These are phyloP conservation scores for Aspergillus baeticus DNA, from an alignment of 495 filamentous ascomycete genomes.

Conservation along the genomic window DNA sequence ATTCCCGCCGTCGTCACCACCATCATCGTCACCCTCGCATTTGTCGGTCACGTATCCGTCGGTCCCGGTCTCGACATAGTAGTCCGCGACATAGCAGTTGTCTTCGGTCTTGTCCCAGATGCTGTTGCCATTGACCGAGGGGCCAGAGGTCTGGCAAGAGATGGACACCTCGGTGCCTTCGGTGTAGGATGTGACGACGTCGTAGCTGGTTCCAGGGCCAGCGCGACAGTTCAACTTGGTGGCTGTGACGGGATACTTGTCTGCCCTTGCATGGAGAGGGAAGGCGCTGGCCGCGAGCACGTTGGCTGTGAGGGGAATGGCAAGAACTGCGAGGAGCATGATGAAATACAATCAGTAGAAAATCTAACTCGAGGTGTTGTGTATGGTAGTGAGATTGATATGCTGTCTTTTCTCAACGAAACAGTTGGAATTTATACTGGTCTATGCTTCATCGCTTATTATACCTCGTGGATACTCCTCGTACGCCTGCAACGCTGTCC, in stretches of 20 bases:
- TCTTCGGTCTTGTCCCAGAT: slow-evolving; percentile 4
- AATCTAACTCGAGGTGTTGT: too few species aligned
- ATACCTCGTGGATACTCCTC: too few species aligned
- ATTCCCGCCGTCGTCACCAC: not conserved
- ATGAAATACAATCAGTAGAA: too few species aligned
- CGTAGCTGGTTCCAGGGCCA: not conserved
- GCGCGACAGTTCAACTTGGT: not conserved
- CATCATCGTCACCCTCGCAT: not conserved
- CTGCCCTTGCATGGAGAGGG: too few species aligned
- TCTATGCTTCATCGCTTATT: too few species aligned
- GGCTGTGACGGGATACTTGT: not conserved
- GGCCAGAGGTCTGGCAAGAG: not conserved
- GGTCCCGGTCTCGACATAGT: not conserved
- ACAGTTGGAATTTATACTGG: too few species aligned
- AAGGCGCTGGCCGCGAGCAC: not conserved
- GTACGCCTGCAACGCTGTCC: too few species aligned
- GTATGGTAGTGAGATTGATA: too few species aligned
- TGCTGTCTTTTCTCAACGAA: too few species aligned
- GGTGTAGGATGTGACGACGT: not conserved
- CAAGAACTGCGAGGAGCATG: not conserved
- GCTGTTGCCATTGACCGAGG: not conserved
- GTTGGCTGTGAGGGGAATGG: not conserved
- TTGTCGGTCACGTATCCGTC: slow-evolving; percentile 5
- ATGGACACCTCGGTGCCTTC: not conserved
- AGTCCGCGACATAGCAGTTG: not conserved